Base-by-base conservation (phyloP, 257 asterid genomes). In the Petrea volubilis region DNA sequence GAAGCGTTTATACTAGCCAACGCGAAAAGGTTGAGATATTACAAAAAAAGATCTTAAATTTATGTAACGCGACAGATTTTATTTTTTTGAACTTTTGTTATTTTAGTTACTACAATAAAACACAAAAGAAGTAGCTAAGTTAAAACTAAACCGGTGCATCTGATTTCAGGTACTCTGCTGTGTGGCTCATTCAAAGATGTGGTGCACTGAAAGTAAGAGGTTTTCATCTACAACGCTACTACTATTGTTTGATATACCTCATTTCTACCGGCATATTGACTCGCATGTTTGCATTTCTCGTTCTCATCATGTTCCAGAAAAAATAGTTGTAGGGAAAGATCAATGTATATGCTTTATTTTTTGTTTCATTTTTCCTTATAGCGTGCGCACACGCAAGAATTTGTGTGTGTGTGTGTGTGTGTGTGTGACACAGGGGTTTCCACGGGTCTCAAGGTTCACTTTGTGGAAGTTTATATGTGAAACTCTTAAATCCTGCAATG, bases 141-240 rank as follows among this genome's bases (percentile, higher is more conserved):
- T n/a, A n/a, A n/a, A n/a, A n/a, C n/a, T n/a, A n/a, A n/a, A n/a
- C n/a, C n/a, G n/a, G n/a, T n/a, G n/a, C n/a, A n/a, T n/a, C n/a
- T n/a, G n/a, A n/a, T 64, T 60, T 53, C 90, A 94, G 98, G 86
- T 94, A 94, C 72, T 85, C 90, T 0, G 98, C 96, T 12, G 99
- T 94, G 75, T 94, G 99, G 98, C 80, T 94, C 50, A 85, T 91
- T 59, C 90, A 88, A 70, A 86, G 99, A 81, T 94, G 99, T 66
- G 97, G 97, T 67, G 74, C 91, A 44, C 76, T 91, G 21, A 73
- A 18, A 77, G 76, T 78, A 62, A 84, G 81, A 71, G 96, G 88
- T 24, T 95, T 82, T 79, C 41, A 79, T 13, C 85, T 92, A 17
- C 71, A 82, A 20, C 86, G 90, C 49, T 90, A 87, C 82, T 85